Evolutionary conservation across 2,329 filamentous ascomycete species (phyloP), one percentile per base, ranked within the genome.

Genomic region (Microcera coccophila): DNA sequence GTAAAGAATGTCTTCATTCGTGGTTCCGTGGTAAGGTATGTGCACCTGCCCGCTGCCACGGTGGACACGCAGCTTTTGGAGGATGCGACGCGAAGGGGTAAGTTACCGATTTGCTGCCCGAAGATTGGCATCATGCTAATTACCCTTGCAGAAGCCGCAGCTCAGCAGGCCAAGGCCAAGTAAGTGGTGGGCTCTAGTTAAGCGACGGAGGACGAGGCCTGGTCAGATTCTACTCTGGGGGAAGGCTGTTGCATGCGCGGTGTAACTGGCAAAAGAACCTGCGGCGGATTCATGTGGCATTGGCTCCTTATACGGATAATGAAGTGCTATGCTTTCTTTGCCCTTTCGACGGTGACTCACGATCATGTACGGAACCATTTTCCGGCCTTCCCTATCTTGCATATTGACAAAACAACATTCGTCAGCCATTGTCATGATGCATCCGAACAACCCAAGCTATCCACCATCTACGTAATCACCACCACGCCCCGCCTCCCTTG

Each of bases 1-100:
- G 90, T 95, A 53, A 95, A 94, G 73, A 95, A 95, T 62, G 89
- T 95, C 69, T 96, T 96, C 64, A 95, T 96, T 60, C 81, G 90
- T 59, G 90, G 90, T 22, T 94, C 87, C 43, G 90, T 95, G 34
- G 90, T 96, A 52, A 79, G 90, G 57, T 96, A 96, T 62, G 89
- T 96, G 38, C 88, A 96, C 66, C 72, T 96, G 38, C 90, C 90
- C 1, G 84, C 84, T 7, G 78, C 75, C 20, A 85, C 87, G 33
- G 90, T 96, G 29, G 90, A 96, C 62, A 85, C 90, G 19, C 85
- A 87, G 24, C 68, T 96, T 49, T 69, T 96, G 48, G 90, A 96
- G 71, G 90, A 96, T 71, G 90, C 90, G 16, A 95, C 88, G 47
- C 81, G 88, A 66, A 83, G 88, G 82, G 87, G 87, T 87, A 70